These are phyloP conservation scores for Wickerhamiella cacticola DNA, from an alignment of 805 yeast genomes.

Conservation along the genomic window DNA sequence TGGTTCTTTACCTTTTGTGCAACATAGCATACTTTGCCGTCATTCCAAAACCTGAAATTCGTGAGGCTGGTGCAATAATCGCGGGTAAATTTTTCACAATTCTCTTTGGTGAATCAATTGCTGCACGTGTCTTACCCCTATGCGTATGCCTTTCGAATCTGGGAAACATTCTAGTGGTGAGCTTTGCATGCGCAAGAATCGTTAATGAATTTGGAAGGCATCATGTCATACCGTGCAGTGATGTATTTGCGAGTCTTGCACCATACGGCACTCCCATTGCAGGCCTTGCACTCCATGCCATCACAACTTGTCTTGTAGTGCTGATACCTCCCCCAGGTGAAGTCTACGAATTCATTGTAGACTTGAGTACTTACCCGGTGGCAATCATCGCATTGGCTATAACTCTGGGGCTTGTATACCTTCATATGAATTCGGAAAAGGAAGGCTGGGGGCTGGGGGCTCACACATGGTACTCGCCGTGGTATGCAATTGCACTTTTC, in stretches of 20 bases:
- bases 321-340: conserved; percentile 51
- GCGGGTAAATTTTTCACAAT: conserved; percentile 51
- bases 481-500: conserved; percentile 30
- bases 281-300: conserved; percentile 44
- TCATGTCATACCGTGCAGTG: conserved; percentile 39
- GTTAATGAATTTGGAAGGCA: conserved; percentile 47
- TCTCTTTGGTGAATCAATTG: conserved; percentile 44
- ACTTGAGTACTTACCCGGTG: conserved; percentile 51
- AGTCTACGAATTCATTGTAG: conserved; percentile 51
- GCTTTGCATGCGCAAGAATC: conserved; percentile 48
- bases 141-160: conserved; percentile 49
- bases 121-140: conserved; percentile 41
- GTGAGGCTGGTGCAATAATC: conserved; percentile 46
- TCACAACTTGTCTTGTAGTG: conserved; percentile 41
- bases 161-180: conserved; percentile 54
- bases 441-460: conserved; percentile 34
- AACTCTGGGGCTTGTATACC: conserved; percentile 41
- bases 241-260: conserved; percentile 34
- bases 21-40: conserved; percentile 47
- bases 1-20: conserved; percentile 44
- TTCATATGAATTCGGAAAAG: conserved; percentile 33
- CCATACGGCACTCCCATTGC: conserved; percentile 32
- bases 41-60: conserved; percentile 33
- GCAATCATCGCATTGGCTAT: conserved; percentile 46
- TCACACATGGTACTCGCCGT: conserved; percentile 26